Conservation (phyloP, 2,329 filamentous ascomycete species). For the Trichocomaceae sp. region DNA sequence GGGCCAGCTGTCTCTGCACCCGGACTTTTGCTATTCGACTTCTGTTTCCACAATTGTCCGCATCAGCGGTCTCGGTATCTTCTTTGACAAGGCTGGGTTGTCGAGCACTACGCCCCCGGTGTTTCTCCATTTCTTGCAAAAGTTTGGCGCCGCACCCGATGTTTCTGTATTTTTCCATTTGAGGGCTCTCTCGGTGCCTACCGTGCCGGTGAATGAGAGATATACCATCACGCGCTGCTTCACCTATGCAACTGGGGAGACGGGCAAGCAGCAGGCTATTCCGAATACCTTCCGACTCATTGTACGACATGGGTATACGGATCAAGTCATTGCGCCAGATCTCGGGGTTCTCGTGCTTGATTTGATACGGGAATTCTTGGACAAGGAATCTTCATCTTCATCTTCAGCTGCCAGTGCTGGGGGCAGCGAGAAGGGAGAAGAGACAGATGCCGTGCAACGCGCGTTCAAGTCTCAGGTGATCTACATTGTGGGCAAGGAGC, state of each 20-base stretch:
- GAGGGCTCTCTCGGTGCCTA: slow-evolving; percentile 55
- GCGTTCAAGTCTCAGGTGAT: slow-evolving; percentile 45
- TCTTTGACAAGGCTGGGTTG: slow-evolving; percentile 69
- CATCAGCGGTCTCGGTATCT: slow-evolving; percentile 59
- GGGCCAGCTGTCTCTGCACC: slow-evolving; percentile 25
- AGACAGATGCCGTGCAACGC: slow-evolving; percentile 32
- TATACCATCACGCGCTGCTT: slow-evolving; percentile 31
- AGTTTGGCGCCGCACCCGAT: slow-evolving; percentile 61
- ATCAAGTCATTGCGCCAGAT: slow-evolving; percentile 61
- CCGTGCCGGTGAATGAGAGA: slow-evolving; percentile 45
- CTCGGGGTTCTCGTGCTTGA: slow-evolving; percentile 56
- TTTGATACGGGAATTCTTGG: slow-evolving; percentile 50
- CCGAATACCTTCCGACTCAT: slow-evolving; percentile 63
- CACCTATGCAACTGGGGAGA: slow-evolving; percentile 15
- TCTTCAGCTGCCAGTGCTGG: background rate
- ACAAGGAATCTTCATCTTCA: slow-evolving; percentile 20
- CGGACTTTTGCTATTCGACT: slow-evolving; percentile 25
- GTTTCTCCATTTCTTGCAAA: slow-evolving; percentile 66
- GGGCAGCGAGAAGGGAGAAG: slow-evolving; percentile 4
- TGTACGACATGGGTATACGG: slow-evolving; percentile 66
- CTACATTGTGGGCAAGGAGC: slow-evolving; percentile 43
- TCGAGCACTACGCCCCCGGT: slow-evolving; percentile 55
- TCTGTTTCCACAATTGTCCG: slow-evolving; percentile 34
- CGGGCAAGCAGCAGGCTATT: slow-evolving; percentile 37
- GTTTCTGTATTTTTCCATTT: slow-evolving; percentile 71